Evolutionary conservation across 441 rosid species (phyloP).

Genomic region (Gossypium gossypioides): DNA sequence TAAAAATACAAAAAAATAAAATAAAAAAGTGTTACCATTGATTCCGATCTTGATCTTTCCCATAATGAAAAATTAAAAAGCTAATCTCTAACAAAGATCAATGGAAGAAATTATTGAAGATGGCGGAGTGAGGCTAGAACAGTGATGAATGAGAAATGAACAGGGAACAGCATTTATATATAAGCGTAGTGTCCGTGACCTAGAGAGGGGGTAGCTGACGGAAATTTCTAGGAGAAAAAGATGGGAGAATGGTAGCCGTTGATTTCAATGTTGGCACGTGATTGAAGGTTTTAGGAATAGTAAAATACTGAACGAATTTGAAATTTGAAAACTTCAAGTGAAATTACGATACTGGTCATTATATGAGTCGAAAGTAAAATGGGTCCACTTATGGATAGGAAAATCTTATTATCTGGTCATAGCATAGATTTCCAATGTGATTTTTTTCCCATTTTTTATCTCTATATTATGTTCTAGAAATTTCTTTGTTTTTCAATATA

Average conservation of each 20-base stretch:
- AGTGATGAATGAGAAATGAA: background rate
- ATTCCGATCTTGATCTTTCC: constrained; percentile 74
- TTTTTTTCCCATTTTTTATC: background rate
- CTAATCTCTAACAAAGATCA: background rate
- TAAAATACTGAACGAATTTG: background rate
- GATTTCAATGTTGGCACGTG: background rate
- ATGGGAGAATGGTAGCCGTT: background rate
- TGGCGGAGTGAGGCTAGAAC: too few species aligned
- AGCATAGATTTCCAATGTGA: background rate
- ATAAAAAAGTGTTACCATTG: constrained; percentile 35
- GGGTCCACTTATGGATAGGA: background rate
- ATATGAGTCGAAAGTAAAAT: background rate
- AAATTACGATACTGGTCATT: background rate
- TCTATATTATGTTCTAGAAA: background rate
- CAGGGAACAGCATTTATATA: background rate
- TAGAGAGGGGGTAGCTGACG: background rate
- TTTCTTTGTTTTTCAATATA: background rate
- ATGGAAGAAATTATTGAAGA: background rate
- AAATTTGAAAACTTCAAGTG: background rate
- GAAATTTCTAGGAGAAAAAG: background rate
- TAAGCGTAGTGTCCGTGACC: background rate
- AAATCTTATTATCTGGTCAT: background rate
- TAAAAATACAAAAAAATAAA: background rate
- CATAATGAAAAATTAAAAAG: constrained; percentile 5
- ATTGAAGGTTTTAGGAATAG: background rate